phyloP scores from a whole-genome alignment of 163 green algal species.

The Dunaliella salina region DNA sequence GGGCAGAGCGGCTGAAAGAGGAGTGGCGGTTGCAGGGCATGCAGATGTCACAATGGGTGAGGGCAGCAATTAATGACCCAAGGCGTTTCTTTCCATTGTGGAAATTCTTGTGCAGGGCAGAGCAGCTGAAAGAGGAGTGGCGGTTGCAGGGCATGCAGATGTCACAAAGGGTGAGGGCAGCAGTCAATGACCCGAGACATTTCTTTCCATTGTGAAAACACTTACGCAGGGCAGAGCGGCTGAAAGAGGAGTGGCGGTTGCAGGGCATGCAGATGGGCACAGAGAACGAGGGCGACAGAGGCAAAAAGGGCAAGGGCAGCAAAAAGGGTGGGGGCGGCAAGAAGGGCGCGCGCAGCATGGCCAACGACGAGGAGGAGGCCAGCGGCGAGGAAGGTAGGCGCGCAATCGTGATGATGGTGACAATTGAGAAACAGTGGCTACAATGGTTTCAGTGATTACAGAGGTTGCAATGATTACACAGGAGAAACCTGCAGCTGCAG shows the following conservation, averaged over 20 bases:
- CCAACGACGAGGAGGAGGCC: constrained; percentile 7
- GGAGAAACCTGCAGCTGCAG: no score
- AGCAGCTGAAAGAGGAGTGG: constrained; percentile 1
- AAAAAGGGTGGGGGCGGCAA: not conserved
- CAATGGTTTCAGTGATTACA: no score
- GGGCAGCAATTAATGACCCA: no score
- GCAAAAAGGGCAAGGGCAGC: not conserved
- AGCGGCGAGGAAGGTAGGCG: not conserved
- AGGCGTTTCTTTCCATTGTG: no score
- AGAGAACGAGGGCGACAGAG: not conserved
- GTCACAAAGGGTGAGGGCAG: not conserved
- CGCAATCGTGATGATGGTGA: no score
- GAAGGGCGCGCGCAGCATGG: not conserved
- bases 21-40: not conserved
- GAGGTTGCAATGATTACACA: no score
- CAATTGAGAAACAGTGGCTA: no score
- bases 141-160: not conserved
- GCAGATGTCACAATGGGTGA: not conserved
- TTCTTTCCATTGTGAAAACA: no score
- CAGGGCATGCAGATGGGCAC: constrained; percentile 1
- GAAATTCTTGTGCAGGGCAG: not conserved
- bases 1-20: constrained; percentile 1
- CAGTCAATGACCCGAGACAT: no score
- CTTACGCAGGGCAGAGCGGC: not conserved
- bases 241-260: constrained; percentile 3